These are phyloP conservation scores for Aspergillus piperis DNA, from an alignment of 2,329 filamentous ascomycete genomes.

Conservation along the genomic window DNA sequence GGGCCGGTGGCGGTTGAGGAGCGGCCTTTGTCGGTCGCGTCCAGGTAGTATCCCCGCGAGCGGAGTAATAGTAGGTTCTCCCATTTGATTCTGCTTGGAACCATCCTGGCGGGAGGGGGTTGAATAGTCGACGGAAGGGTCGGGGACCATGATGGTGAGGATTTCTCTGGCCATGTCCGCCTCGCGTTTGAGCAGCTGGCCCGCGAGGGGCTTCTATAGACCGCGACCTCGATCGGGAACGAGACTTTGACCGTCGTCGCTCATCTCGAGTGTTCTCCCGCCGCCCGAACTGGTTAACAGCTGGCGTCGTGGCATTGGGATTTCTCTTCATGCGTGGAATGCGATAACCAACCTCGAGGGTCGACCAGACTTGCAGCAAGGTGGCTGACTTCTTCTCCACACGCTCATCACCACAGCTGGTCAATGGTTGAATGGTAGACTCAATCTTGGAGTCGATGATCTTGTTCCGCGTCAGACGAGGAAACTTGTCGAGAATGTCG, in stretches of 20 bases:
- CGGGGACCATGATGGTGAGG: slow-evolving; percentile 58
- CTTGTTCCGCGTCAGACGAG: slow-evolving; percentile 91
- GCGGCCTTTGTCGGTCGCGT: slow-evolving; percentile 71
- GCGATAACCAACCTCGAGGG: slow-evolving; percentile 84
- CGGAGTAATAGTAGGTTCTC: slow-evolving; percentile 82
- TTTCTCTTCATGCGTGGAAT: slow-evolving; percentile 89
- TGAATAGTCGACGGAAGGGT: slow-evolving; percentile 57
- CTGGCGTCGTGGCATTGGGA: slow-evolving; percentile 59
- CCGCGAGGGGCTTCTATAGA: slow-evolving; percentile 48
- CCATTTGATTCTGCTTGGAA: slow-evolving; percentile 74
- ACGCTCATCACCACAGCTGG: slow-evolving; percentile 68
- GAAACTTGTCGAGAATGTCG: slow-evolving; percentile 84
- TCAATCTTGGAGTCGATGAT: slow-evolving; percentile 97
- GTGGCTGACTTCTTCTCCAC: slow-evolving; percentile 71
- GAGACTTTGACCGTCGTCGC: slow-evolving; percentile 51
- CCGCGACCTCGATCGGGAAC: slow-evolving; percentile 53
- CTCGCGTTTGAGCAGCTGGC: slow-evolving; percentile 49
- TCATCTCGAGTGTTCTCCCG: slow-evolving; percentile 53
- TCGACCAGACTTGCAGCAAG: slow-evolving; percentile 82
- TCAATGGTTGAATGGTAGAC: slow-evolving; percentile 70
- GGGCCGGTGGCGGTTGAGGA: slow-evolving; percentile 60
- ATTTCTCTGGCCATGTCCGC: slow-evolving; percentile 60
- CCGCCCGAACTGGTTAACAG: slow-evolving; percentile 66
- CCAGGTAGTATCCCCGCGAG: slow-evolving; percentile 78
- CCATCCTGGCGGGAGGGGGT: slow-evolving; percentile 79